Base-by-base conservation (phyloP, 805 yeast species). In the Teunomyces funiuensis region DNA sequence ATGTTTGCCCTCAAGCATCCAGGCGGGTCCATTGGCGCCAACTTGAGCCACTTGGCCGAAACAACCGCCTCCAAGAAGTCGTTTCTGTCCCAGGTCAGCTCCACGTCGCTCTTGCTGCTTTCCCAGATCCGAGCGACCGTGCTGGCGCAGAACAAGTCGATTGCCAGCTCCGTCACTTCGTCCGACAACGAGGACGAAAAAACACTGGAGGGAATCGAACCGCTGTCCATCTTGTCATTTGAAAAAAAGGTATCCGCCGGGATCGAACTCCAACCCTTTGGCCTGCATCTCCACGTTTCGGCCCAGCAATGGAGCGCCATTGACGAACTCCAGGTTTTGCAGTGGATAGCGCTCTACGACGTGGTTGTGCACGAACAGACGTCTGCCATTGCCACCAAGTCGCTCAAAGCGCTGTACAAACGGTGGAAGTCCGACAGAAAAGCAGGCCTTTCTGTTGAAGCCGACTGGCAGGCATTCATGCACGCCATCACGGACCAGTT, bases 11-110 rank as follows among this genome's bases (percentile, higher is more conserved):
- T 75, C 46, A 76, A 83, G 55, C 97, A 88, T 55, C 97, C 97
- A 1, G 96, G 96, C 15, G 97, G 97, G 13, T 85, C 93, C 2
- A 88, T 88, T 55, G 97, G 97, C 11, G 69, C 65, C 4, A 61
- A 62, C 46, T 63, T 68, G 47, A 56, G 61, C 42, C 66, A 66
- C 42, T 54, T 68, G 45, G 63, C 66, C 48, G 62, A 57, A 26
- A 58, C 58, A 36, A 40, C 11, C 8, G 34, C 17, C n/a, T 19
- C 40, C 14, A 46, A 44, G 10, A 42, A 43, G 17, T 33, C 50
- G 3, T 40, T 50, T n/a, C 39, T 47, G 8, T 50, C 51, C 4
- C 50, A 46, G 11, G 29, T 43, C 5, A 48, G 49, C 38, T 28
- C 45, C 8, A 41, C 50, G 8, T 40, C 50, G 9, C 29, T 49